Percentiles rank a stretch among this genome's conserved stretches.
Evolutionary conservation across 2,329 filamentous ascomycete genomes (phyloP).

Genomic region (Exophiala calicioides): DNA sequence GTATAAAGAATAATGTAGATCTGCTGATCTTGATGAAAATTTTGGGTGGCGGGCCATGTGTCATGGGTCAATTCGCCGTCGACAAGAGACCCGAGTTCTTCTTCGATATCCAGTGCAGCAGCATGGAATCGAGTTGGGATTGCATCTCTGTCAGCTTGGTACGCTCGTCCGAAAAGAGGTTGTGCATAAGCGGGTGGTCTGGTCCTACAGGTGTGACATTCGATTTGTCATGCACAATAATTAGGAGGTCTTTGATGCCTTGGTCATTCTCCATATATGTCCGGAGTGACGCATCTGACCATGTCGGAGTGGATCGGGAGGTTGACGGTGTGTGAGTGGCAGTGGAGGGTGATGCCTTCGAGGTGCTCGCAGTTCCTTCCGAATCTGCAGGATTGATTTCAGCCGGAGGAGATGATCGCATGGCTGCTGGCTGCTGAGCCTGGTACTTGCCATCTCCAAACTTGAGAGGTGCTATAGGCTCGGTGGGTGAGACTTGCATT

Average conservation of each 20-base stretch:
- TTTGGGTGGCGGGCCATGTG: too few relatives aligned
- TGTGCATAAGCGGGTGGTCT: conserved; percentile 82
- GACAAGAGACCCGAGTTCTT: conserved; percentile 34
- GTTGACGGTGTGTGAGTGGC: conserved; percentile 59
- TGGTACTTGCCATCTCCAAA: conserved; percentile 72
- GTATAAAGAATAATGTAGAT: conserved; percentile 18
- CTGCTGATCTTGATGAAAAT: neutral
- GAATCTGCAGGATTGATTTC: conserved; percentile 38
- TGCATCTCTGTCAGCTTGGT: conserved; percentile 84
- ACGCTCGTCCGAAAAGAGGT: conserved; percentile 83
- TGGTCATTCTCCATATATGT: conserved; percentile 88
- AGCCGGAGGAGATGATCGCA: conserved; percentile 25
- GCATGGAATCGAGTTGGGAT: conserved; percentile 82
- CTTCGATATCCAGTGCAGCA: conserved; percentile 72
- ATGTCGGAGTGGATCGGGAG: conserved; percentile 61
- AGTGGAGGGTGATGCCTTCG: conserved; percentile 38
- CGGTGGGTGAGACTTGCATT: conserved; percentile 63
- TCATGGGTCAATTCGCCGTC: conserved; percentile 15
- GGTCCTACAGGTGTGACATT: conserved; percentile 74
- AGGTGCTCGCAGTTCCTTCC: conserved; percentile 34
- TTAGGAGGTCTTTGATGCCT: conserved; percentile 84
- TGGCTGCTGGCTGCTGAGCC: conserved; percentile 56
- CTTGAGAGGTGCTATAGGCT: conserved; percentile 52
- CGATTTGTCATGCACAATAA: conserved; percentile 90
- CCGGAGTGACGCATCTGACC: conserved; percentile 83